Base-by-base conservation (phyloP, 1,139 yeast genomes). In the Blastobotrys proliferans region DNA sequence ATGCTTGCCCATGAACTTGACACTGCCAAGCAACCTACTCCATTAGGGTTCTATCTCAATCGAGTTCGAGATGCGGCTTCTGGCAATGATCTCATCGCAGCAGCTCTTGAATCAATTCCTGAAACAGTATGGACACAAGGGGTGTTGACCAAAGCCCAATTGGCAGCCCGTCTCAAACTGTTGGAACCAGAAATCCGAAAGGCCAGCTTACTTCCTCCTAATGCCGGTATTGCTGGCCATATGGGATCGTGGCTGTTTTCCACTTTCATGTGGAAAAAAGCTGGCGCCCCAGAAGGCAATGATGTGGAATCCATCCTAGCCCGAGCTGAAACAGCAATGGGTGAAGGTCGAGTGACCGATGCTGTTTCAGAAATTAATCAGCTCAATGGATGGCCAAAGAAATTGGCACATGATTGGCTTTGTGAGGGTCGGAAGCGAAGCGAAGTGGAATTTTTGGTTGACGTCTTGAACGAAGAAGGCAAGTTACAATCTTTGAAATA, bases 191-290 rank as follows among this genome's bases (percentile, higher is more conserved):
- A 90, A 66, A 78, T 92, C 60, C 81, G 95, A 64, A 79, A 88
- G 22, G 92, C 95, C 8, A 81, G 96, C 10, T 68, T 88, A 55
- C 75, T 86, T 51, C 97, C 97, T 41, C 95, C 94, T 55, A 85
- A 90, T 62, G 95, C 98, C 25, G 98, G 98, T 57, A 76, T 92
- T 47, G 76, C 92, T 56, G 97, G 97, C 34, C 97, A 92, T 65
- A 64, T 88, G 41, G 76, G 94, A 8, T 90, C 97, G 11, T 68
- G 75, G 51, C 46, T 87, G 8, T 85, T 90, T 60, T 83, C 95
- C 38, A 77, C 77, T 57, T 74, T 90, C 47, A 73, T 92, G 57
- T 73, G 87, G 56, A 63, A 74, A 38, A 82, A 81, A 62, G 61
- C 68, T 37, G 90, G 88, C 37, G 64, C 68, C 53, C 83, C 88